Conservation (phyloP, 2,329 filamentous ascomycete species). For the Lachnellula willkommii region DNA sequence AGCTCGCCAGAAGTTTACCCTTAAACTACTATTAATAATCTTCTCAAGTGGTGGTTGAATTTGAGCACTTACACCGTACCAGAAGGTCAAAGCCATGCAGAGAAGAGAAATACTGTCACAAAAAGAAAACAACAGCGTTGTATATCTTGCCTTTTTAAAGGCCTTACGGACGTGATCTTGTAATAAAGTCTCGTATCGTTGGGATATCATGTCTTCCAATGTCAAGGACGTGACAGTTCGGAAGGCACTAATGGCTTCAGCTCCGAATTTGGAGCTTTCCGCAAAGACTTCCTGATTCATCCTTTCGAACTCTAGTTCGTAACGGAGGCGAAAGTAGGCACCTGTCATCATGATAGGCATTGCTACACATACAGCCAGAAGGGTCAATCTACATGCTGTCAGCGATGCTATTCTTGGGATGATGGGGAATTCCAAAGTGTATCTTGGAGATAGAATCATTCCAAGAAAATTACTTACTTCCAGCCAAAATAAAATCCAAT, state of each 20-base stretch:
- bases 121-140: conserved; percentile 47
- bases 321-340: conserved; percentile 44
- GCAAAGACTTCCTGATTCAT: conserved; percentile 54
- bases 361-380: conserved; percentile 59
- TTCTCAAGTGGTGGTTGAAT: neutral
- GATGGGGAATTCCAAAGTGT: too few species aligned
- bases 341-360: conserved; percentile 45
- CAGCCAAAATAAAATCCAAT: conserved; percentile 70
- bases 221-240: conserved; percentile 57
- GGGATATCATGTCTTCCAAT: conserved; percentile 52
- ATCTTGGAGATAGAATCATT: neutral
- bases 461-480: conserved; percentile 42
- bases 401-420: neutral
- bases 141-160: conserved; percentile 42
- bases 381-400: conserved; percentile 40
- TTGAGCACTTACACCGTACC: conserved; percentile 35
- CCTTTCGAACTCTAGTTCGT: conserved; percentile 51
- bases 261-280: conserved; percentile 57
- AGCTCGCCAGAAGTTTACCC: conserved; percentile 39
- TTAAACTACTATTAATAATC: conserved; percentile 3
- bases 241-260: conserved; percentile 57
- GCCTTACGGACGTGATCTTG: conserved; percentile 43
- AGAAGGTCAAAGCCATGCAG: conserved; percentile 55
- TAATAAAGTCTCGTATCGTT: conserved; percentile 44
- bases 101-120: conserved; percentile 51